A percentile compares a stretch with the other conserved stretches of the same genome.
phyloP scores from a whole-genome alignment of 23 red algal genomes.

The Gracilaria gracilis region DNA sequence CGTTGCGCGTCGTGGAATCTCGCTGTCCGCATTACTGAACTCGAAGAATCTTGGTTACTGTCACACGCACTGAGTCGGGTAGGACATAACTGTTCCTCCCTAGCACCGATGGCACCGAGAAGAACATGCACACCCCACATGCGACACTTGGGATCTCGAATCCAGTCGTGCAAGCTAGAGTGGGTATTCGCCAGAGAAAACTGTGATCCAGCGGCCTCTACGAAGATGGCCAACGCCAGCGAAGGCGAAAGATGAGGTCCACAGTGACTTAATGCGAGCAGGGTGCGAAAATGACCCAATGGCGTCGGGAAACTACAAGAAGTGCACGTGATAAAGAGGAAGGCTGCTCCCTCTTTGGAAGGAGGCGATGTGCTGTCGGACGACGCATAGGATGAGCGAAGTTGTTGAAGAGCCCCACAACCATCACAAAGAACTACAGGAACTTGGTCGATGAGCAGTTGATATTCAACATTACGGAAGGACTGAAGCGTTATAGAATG shows the following conservation, averaged over 20 bases:
- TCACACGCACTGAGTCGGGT: neutral
- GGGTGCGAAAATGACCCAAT: conserved; percentile 21
- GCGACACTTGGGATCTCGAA: conserved; percentile 37
- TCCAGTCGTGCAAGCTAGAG: conserved; percentile 25
- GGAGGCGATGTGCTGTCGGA: conserved; percentile 40
- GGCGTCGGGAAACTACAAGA: conserved; percentile 26
- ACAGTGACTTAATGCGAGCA: neutral
- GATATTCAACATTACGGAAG: conserved; percentile 27
- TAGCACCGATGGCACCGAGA: conserved; percentile 13
- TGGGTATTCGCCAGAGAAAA: neutral
- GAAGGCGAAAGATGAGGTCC: conserved; percentile 12
- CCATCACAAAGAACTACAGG: conserved; percentile 35
- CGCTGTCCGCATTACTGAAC: neutral
- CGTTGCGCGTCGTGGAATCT: neutral
- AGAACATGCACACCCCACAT: neutral
- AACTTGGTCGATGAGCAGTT: neutral
- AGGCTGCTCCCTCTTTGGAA: conserved; percentile 14
- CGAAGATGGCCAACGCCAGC: conserved; percentile 13
- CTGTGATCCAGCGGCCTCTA: conserved; percentile 30
- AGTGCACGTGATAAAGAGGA: neutral
- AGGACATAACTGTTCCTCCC: conserved; percentile 36
- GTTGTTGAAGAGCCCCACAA: conserved; percentile 28
- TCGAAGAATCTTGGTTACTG: neutral
- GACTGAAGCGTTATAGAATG: neutral
- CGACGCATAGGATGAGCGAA: neutral